These are phyloP conservation scores for Verbena officinalis DNA, from an alignment of 257 asterid genomes.

Conservation along the genomic window DNA sequence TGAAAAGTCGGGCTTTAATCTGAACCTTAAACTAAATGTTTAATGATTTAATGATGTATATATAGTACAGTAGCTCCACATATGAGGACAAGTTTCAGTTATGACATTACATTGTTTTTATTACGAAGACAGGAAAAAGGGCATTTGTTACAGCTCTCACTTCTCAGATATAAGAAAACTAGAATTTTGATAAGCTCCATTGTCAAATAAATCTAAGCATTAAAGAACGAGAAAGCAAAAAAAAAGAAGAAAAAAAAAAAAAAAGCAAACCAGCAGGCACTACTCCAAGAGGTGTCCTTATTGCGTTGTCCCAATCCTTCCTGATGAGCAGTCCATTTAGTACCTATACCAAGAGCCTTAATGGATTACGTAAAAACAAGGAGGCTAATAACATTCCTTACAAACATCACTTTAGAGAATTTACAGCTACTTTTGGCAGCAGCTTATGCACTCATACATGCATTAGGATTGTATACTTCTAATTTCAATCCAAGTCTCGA, in stretches of 20 bases:
- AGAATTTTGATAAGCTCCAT: neutral
- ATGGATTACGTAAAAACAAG: constrained; percentile 30
- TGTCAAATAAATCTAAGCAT: neutral
- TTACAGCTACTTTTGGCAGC: constrained; percentile 20
- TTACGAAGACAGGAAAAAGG: neutral
- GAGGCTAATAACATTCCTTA: constrained; percentile 28
- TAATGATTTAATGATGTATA: too few relatives aligned
- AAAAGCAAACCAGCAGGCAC: constrained; percentile 84
- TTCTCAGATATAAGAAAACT: neutral
- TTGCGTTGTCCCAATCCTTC: constrained; percentile 85
- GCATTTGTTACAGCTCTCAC: neutral
- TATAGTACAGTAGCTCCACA: too few relatives aligned
- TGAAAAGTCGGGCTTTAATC: too few relatives aligned
- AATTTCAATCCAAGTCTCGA: neutral
- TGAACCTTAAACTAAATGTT: too few relatives aligned
- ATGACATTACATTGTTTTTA: neutral
- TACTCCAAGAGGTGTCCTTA: constrained; percentile 79
- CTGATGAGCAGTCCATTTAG: constrained; percentile 89
- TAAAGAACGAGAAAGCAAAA: neutral
- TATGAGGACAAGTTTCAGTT: neutral
- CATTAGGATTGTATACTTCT: neutral
- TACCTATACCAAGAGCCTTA: constrained; percentile 72
- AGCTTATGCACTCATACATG: neutral
- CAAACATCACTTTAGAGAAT: constrained; percentile 5
- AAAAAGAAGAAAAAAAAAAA: neutral